Base-by-base conservation (phyloP, 2,329 filamentous ascomycete genomes). In the Colletotrichum sp. region DNA sequence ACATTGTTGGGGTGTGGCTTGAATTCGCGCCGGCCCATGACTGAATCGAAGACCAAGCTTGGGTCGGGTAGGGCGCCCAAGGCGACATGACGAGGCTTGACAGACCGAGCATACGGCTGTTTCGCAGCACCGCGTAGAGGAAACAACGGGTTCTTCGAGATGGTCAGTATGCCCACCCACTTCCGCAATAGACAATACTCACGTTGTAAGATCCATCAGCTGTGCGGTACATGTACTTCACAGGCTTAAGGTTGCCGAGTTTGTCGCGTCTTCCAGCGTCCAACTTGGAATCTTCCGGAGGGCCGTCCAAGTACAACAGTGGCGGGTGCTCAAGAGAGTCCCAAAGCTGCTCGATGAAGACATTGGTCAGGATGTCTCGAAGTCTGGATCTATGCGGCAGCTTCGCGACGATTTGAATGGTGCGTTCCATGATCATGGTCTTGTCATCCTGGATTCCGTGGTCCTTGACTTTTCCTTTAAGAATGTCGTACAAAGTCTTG, bases 351-450 rank as follows among this genome's bases (percentile, higher is more conserved):
- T 91, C 89, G 67, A 96, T 88, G 80, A 96, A 94, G 62, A 85
- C 83, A 79, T 93, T 92, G 10, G 94, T 95, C 64, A 96, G 86
- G 68, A 92, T 85, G 57, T 89, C 86, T 12, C 93, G 89, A 30
- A 90, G 88, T 79, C 90, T 90, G 2, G 93, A 95, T 71, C 89
- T 87, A 66, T 89, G 85, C 1, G 93, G 93, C 39, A 95, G 86
- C 36, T 89, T 90, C 15, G 92, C 89, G 7, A 95, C 93, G 18
- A 95, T 87, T 86, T 93, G 90, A 76, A 95, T 95, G 7, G 93
- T 89, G 9, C 91, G 88, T 83, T 95, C 94, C 92, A 95, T 95
- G 60, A 95, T 87, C 88, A 95, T 94, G 3, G 92, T 94, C 85
- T 94, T 94, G 86, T 96, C 95, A 80, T 96, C 93, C 7, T 91